A percentile compares a stretch with the other conserved stretches of the same genome.
These are phyloP conservation scores for Fragilaria radians DNA, from an alignment of 108 stramenopile species.

Conservation along the genomic window DNA sequence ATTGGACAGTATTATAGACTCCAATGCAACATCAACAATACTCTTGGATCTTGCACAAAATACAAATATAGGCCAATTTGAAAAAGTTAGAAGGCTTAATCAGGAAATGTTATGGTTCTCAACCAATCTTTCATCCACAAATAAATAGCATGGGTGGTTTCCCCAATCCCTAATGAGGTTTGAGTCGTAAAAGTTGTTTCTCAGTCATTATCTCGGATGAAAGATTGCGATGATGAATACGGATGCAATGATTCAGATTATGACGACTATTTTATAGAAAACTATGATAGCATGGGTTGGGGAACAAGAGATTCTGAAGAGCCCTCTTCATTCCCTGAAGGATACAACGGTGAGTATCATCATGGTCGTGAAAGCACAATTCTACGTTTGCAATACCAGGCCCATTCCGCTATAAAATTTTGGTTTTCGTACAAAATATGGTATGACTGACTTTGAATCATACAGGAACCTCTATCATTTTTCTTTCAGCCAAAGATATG, in stretches of 20 bases:
- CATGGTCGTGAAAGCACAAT: neutral
- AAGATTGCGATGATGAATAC: conserved; percentile 5
- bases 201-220: too few species aligned
- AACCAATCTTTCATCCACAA: too few species aligned
- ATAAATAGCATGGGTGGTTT: too few species aligned
- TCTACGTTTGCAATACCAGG: neutral
- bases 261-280: neutral
- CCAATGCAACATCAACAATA: neutral
- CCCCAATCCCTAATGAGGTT: too few species aligned
- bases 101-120: too few species aligned
- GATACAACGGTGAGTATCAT: neutral
- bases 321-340: neutral
- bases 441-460: neutral
- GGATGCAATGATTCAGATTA: conserved; percentile 7
- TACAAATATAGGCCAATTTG: neutral
- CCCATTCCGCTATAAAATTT: neutral
- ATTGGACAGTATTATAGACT: neutral
- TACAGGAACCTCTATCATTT: conserved; percentile 42
- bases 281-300: conserved; percentile 1
- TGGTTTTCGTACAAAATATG: neutral
- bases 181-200: too few species aligned
- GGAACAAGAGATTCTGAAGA: neutral
- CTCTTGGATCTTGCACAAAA: too few species aligned
- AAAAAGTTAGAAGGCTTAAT: neutral
- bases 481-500: conserved; percentile 59